Base-by-base conservation (phyloP, 352 stramenopile genomes). In the Pythium grandisporangium region DNA sequence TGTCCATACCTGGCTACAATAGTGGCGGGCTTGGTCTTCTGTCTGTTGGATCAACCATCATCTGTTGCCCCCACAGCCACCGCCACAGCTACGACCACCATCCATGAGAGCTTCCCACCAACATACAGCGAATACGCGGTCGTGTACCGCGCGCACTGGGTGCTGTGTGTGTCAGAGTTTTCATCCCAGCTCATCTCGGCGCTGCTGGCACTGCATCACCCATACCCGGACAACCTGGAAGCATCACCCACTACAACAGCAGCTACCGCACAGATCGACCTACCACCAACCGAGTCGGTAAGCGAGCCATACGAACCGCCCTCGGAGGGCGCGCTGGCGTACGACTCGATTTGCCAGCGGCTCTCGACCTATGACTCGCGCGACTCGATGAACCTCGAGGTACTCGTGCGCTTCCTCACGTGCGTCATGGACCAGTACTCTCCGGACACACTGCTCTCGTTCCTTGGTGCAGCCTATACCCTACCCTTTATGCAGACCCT, bases 341-440 rank as follows among this genome's bases (percentile, higher is more conserved):
- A n/a, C n/a, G n/a, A 40, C 26, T 23, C 43, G 7, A 54, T 89
- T 6, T 63, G 63, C 19, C 30, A 50, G 2, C 55, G 63, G 3
- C 54, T 89, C 0, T 40, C 51, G 2, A 37, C 51, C 7, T 86
- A 66, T 40, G 61, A 76, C 22, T 74, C 70, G 5, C 57, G 70
- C 13, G 70, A 78, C 38, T 61, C 45, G 11, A 86, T 89, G 76
- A 80, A 64, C 10, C 51, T 84, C 4, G 76, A 89, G 29, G 69
- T 63, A 1, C 61, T 84, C 29, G 53, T 61, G 4, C 61, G 76
- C 0, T 81, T 86, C 39, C 39, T 84, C 6, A 81, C 55, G 22
- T 50, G 58, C 11, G 67, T 86, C 40, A 86, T 89, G 66, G 72
- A 85, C 24, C 67, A 85, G 46, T 81, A 79, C 42, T 86, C 68